Base-by-base conservation (phyloP, 768 basidiomycete species). In the Phaffia tasmanica region DNA sequence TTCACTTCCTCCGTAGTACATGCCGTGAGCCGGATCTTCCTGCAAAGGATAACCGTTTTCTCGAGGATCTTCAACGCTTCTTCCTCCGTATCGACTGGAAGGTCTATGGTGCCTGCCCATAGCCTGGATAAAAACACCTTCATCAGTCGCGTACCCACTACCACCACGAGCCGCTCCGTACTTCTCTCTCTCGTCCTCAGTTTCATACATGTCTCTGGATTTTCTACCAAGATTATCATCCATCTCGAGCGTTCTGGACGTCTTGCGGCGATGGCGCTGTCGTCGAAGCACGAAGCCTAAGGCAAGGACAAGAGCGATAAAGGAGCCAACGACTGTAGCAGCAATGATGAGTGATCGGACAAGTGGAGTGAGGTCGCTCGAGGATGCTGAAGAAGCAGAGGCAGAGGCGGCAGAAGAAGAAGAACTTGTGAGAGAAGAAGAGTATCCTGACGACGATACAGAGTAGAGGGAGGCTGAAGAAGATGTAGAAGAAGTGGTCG, bases 281-380 rank as follows among this genome's bases (percentile, higher is more conserved):
- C 66, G 60, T 7, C 66, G 60, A 27, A 67, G 50, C 46, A 67
- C 32, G 54, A 67, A 62, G 0, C 54, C 66, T n/a, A 67, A 35
- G 14, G 46, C 32, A 27, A 67, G 54, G 30, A 60, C 56, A 9
- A 67, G 27, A 21, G 49, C 35, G n/a, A 67, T 49, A 8, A 55
- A 25, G 23, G 42, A 35, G 25, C 51, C 66, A 48, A 67, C 66
- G 27, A 35, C 25, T 46, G 59, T 51, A 15, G 25, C 66, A 0
- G 61, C 61, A 25, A 62, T 62, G 56, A 67, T 67, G 60, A 62
- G 60, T 1, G 51, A 48, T 18, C 29, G 53, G 9, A 54, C 66
- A 25, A 62, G 27, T 1, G 66, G 30, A 6, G 59, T 48, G 55
- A 67, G 49, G 19, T 27, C 11, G 29, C 66, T 56, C 4, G 60